Percentiles rank a stretch among this genome's conserved stretches.
These are phyloP conservation scores for Cadophora malorum DNA, from an alignment of 2,329 filamentous ascomycete species.

Conservation along the genomic window DNA sequence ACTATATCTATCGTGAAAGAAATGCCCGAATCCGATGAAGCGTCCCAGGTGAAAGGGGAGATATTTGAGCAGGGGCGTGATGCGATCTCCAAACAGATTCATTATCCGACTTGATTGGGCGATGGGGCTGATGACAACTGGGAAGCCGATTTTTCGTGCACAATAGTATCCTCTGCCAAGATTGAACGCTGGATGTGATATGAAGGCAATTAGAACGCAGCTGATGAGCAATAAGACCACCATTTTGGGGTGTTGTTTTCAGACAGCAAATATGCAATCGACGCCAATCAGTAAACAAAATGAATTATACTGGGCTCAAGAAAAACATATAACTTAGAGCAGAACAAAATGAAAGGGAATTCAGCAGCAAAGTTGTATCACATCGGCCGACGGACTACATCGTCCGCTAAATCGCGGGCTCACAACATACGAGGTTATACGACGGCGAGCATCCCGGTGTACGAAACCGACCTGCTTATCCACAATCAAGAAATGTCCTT, in stretches of 20 bases:
- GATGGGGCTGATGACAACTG: conserved; percentile 28
- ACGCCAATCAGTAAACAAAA: neutral
- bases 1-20: conserved; percentile 25
- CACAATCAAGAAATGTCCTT: neutral
- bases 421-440: neutral
- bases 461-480: neutral
- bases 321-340: neutral
- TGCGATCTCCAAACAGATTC: conserved; percentile 14
- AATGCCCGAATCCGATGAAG: conserved; percentile 22
- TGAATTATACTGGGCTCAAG: neutral
- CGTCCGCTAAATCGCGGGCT: neutral
- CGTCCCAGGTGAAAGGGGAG: conserved; percentile 25
- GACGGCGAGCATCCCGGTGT: neutral
- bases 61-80: conserved; percentile 22
- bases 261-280: neutral
- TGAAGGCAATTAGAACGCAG: conserved; percentile 1
- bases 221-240: neutral
- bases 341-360: neutral
- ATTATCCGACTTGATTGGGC: conserved; percentile 20
- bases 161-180: conserved; percentile 22
- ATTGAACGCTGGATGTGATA: neutral
- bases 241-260: neutral
- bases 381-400: neutral
- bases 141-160: conserved; percentile 28
- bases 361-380: neutral